These are phyloP conservation scores for Ascochyta fabae DNA, from an alignment of 2,329 filamentous ascomycete genomes.

Conservation along the genomic window DNA sequence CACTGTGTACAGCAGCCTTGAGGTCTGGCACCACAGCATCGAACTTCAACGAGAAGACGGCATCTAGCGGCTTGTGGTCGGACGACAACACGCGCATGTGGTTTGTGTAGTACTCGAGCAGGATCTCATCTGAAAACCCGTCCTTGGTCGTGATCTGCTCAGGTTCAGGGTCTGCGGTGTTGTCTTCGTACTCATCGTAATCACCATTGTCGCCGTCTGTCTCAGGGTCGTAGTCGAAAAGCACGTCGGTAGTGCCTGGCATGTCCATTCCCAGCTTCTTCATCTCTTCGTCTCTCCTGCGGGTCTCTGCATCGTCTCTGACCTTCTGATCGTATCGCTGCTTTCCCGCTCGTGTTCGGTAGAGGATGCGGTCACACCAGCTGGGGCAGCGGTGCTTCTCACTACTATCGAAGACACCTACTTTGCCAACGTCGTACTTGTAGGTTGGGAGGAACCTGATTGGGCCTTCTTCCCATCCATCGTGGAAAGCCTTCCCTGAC, in stretches of 20 bases:
- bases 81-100: slow-evolving; percentile 91
- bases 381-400: slow-evolving; percentile 92
- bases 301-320: slow-evolving; percentile 69
- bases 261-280: slow-evolving; percentile 77
- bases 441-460: slow-evolving; percentile 94
- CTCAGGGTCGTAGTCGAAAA: slow-evolving; percentile 91
- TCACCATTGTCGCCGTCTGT: slow-evolving; percentile 67
- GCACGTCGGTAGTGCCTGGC: slow-evolving; percentile 77
- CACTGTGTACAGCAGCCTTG: slow-evolving; percentile 81
- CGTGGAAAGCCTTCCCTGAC: slow-evolving; percentile 79
- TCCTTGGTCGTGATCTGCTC: slow-evolving; percentile 64
- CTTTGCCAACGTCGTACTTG: slow-evolving; percentile 95
- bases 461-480: slow-evolving; percentile 88
- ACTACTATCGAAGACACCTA: slow-evolving; percentile 91
- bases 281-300: slow-evolving; percentile 83
- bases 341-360: slow-evolving; percentile 75
- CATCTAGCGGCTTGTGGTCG: slow-evolving; percentile 91
- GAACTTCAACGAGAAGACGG: slow-evolving; percentile 83
- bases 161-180: slow-evolving; percentile 49
- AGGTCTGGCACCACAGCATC: slow-evolving; percentile 85
- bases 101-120: slow-evolving; percentile 76
- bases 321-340: slow-evolving; percentile 68
- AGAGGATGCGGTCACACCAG: slow-evolving; percentile 96
- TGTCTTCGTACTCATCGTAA: slow-evolving; percentile 39
- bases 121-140: slow-evolving; percentile 62